Conservation (phyloP, 2,329 filamentous ascomycete genomes). For the Chaetomium globosum region DNA sequence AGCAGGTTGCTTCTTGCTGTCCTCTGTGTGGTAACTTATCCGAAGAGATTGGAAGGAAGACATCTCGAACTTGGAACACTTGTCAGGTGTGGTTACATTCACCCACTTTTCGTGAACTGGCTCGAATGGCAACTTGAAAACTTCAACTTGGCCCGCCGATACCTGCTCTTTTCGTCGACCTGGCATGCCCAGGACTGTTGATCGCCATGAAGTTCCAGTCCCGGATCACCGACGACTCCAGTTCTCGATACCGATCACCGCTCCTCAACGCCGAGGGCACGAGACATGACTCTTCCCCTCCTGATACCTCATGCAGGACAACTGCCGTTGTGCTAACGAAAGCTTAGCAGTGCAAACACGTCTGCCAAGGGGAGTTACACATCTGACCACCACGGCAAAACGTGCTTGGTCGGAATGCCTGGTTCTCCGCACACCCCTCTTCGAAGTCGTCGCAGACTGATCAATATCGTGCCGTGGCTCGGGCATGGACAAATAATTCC, state of each 20-base stretch:
- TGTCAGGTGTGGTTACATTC: constrained; percentile 3
- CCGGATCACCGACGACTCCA: background rate
- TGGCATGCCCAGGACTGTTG: background rate
- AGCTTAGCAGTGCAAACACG: constrained; percentile 7
- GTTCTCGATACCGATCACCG: background rate
- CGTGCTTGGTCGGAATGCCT: background rate
- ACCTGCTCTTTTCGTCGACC: background rate
- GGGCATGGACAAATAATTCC: background rate
- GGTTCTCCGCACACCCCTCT: background rate
- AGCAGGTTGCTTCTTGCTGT: too few relatives aligned
- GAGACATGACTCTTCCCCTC: background rate
- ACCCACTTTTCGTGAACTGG: background rate
- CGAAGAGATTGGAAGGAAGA: background rate
- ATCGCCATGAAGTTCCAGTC: background rate
- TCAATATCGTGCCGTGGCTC: constrained; percentile 10
- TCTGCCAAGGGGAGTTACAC: constrained; percentile 1
- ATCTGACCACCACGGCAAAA: constrained; percentile 8
- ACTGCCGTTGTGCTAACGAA: constrained; percentile 3
- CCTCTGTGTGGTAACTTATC: background rate
- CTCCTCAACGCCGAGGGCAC: background rate
- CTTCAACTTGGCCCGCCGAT: background rate
- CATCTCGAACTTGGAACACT: background rate
- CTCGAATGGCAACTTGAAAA: background rate
- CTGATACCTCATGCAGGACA: background rate
- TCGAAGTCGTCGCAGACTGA: background rate